Evolutionary conservation across 129 eudicot species (phyloP), one percentile per base, ranked within the genome.

Genomic region (Sambucus nigra): DNA sequence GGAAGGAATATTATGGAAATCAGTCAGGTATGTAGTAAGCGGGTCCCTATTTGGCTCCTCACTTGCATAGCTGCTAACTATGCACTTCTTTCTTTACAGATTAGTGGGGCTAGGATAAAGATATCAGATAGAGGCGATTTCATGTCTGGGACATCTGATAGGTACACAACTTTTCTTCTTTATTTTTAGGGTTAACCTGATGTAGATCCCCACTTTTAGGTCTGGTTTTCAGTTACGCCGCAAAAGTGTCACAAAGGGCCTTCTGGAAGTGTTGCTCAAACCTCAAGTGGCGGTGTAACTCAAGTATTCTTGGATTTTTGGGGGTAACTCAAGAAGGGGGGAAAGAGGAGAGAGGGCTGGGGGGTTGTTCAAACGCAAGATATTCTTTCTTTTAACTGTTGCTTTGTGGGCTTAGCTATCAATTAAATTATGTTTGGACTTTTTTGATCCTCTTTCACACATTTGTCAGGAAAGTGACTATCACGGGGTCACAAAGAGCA

Each of bases 121-220:
- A 85, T 82, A 63, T 91, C 95, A 17, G 98, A 82, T 60, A 71
- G 89, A 67, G 98, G 95, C 44, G 98, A 91, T 76, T 91, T 91
- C 76, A 79, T 85, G 73, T 51, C 81, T 35, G 98, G 98, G 57
- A 91, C 98, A 60, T 61, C 81, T 13, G 91, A 91, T 41, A 85
- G 95, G 98, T 91, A 85, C 42, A 8, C 13, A 35, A 35, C 42
- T 8, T 35, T 35, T 35, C 1, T 35, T 1, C n/a, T n/a, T n/a
- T n/a, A n/a, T n/a, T n/a, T n/a, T n/a, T n/a, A n/a, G n/a, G n/a
- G n/a, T n/a, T n/a, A n/a, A n/a, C n/a, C n/a, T n/a, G n/a, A n/a
- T n/a, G n/a, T n/a, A n/a, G n/a, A n/a, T n/a, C n/a, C n/a, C n/a
- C n/a, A n/a, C n/a, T n/a, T n/a, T n/a, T n/a, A n/a, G n/a, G n/a